Conservation (phyloP, 768 basidiomycete species). For the Hirschioporus abietinus region DNA sequence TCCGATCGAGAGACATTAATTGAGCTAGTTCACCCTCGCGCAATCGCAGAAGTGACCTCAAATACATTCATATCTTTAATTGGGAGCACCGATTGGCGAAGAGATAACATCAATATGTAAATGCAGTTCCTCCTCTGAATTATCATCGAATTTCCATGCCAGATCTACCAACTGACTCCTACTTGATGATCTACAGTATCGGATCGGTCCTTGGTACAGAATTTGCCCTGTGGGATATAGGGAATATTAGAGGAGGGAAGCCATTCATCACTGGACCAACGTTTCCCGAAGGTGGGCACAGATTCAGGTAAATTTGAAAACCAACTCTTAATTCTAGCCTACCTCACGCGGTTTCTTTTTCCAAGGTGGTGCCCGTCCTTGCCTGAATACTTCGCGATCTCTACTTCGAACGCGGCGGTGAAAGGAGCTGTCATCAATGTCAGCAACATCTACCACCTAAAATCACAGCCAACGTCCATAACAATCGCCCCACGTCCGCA, state of each 20-base stretch:
- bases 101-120: slow-evolving; percentile 67
- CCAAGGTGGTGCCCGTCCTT: slow-evolving; percentile 73
- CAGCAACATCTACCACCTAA: slow-evolving; percentile 58
- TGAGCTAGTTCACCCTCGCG: slow-evolving; percentile 68
- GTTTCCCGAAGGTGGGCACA: slow-evolving; percentile 61
- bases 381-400: slow-evolving; percentile 74
- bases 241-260: slow-evolving; percentile 66
- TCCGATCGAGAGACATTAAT: slow-evolving; percentile 47
- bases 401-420: slow-evolving; percentile 44
- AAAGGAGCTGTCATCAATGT: slow-evolving; percentile 67
- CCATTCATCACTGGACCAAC: slow-evolving; percentile 56
- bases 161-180: not conserved
- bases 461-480: slow-evolving; percentile 59
- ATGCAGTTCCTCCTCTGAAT: slow-evolving; percentile 22
- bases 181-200: slow-evolving; percentile 38
- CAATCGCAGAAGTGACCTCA: slow-evolving; percentile 47
- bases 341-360: slow-evolving; percentile 7
- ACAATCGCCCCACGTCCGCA: slow-evolving; percentile 56
- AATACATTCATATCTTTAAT: slow-evolving; percentile 42
- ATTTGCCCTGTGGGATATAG: slow-evolving; percentile 75
- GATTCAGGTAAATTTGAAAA: slow-evolving; percentile 52
- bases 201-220: slow-evolving; percentile 70
- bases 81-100: slow-evolving; percentile 66
- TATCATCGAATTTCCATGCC: not conserved
- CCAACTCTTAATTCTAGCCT: slow-evolving; percentile 3